phyloP scores from a whole-genome alignment of 352 stramenopile genomes.

The Phytophthora sp. region DNA sequence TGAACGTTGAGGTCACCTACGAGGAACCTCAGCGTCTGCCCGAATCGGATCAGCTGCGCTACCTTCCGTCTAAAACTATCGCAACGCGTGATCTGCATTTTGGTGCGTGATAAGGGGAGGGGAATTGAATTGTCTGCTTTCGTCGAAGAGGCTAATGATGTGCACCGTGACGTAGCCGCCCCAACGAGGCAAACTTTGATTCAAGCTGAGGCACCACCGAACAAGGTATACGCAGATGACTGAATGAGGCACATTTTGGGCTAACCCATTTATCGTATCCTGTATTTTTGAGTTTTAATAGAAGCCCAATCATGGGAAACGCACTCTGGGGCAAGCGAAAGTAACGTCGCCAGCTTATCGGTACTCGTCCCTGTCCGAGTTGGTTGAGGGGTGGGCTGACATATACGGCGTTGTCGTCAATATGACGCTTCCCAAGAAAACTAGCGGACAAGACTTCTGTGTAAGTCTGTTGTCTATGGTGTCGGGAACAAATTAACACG shows the following conservation, averaged over 20 bases:
- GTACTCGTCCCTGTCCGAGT: slow-evolving; percentile 63
- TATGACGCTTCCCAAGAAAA: slow-evolving; percentile 71
- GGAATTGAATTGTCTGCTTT: slow-evolving; percentile 3
- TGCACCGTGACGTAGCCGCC: slow-evolving; percentile 9
- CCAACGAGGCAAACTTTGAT: slow-evolving; percentile 7
- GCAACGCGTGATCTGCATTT: slow-evolving; percentile 44
- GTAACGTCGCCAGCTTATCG: slow-evolving; percentile 47
- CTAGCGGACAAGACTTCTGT: slow-evolving; percentile 62
- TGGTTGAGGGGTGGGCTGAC: slow-evolving; percentile 62
- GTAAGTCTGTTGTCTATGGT: slow-evolving; percentile 44
- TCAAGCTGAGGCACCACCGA: slow-evolving; percentile 11
- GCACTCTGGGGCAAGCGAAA: slow-evolving; percentile 45
- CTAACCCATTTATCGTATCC: not conserved
- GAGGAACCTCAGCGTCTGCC: slow-evolving; percentile 58
- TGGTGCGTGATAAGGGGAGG: slow-evolving; percentile 22
- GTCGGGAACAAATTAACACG: not conserved
- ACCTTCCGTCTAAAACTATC: slow-evolving; percentile 52
- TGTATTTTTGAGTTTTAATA: slow-evolving; percentile 9
- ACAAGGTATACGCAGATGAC: slow-evolving; percentile 11
- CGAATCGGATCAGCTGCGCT: slow-evolving; percentile 66
- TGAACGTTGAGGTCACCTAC: slow-evolving; percentile 56
- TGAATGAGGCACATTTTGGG: not conserved
- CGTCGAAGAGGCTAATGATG: not conserved
- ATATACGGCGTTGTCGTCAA: slow-evolving; percentile 82
- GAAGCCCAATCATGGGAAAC: slow-evolving; percentile 48